Base-by-base conservation (phyloP, 2,329 filamentous ascomycete species). In the Phyllosticta capitalensis region DNA sequence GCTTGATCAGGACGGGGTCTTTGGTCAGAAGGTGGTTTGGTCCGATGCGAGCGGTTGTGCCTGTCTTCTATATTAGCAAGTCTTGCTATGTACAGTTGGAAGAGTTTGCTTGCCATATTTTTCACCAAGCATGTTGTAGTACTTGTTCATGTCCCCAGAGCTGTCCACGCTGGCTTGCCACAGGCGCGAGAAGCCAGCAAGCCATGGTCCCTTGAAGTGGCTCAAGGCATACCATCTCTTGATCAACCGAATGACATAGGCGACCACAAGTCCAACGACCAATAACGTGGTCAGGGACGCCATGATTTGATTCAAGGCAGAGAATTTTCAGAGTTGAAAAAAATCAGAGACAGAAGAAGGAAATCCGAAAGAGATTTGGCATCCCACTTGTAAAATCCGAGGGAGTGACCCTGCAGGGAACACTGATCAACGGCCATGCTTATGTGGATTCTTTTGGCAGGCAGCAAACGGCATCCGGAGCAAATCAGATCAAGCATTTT, bases 21-120 rank as follows among this genome's bases (percentile, higher is more conserved):
- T 76, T 76, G 0, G 79, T 81, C 59, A 80, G 66, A 52, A 82
- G 69, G 56, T 80, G 66, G 22, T 76, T 79, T 2, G 80, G 79
- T 0, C 76, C 74, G n/a, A 78, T 71, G 30, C 79, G 61, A 63
- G 73, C 74, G 20, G 52, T 59, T 17, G 52, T 22, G 5, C 57
- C 33, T 59, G 51, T n/a, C 9, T 9, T 22, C 51, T 9, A 12
- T 3, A 17, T 54, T 30, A 59, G 20, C 33, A 21, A 33, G 38
- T 1, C 38, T 45, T n/a, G 14, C 17, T 26, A 9, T 38, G n/a
- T 22, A 26, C 7, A 26, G 24, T 3, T 7, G 24, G 24, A 26
- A 26, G 4, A 26, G 4, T 49, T 14, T 38, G 67, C 68, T 67
- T 56, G 72, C 73, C 74, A 66, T 74, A 70, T 63, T 69, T 67